Evolutionary conservation across 495 filamentous ascomycete genomes (phyloP).

Genomic region (Tuber magnatum): DNA sequence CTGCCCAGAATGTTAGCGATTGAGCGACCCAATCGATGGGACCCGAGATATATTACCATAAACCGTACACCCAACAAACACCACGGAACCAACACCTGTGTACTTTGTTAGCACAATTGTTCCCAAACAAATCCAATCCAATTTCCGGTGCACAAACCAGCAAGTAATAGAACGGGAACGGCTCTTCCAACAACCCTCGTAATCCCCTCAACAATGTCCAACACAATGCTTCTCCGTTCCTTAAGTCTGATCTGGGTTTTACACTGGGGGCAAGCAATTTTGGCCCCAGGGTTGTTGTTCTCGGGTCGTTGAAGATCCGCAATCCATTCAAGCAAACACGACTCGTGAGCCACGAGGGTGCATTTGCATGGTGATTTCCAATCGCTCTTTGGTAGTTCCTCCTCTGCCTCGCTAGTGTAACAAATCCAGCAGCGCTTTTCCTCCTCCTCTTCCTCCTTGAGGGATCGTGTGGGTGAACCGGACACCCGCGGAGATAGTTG

Average conservation of each 20-base stretch:
- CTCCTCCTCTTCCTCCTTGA: conserved; percentile 33
- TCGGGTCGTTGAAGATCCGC: conserved; percentile 66
- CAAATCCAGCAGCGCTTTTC: conserved; percentile 81
- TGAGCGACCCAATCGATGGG: background rate
- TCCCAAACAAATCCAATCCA: conserved; percentile 21
- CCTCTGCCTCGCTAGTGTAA: conserved; percentile 67
- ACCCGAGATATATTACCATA: conserved; percentile 28
- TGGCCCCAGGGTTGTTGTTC: conserved; percentile 47
- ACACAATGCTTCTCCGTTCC: conserved; percentile 37
- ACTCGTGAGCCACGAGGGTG: conserved; percentile 80
- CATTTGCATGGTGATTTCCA: conserved; percentile 89
- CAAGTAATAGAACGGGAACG: conserved; percentile 33
- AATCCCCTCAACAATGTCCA: conserved; percentile 37
- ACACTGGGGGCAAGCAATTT: conserved; percentile 77
- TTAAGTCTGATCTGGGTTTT: conserved; percentile 66
- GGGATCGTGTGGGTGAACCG: conserved; percentile 5
- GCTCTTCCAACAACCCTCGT: conserved; percentile 36
- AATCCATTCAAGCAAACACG: conserved; percentile 84
- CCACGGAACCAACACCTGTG: conserved; percentile 37
- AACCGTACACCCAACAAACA: conserved; percentile 40
- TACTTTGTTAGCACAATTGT: conserved; percentile 16
- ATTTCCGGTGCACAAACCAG: conserved; percentile 28
- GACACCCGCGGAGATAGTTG: conserved; percentile 30
- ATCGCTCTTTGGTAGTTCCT: conserved; percentile 58
- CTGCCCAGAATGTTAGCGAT: conserved; percentile 7